Evolutionary conservation across 345 rosid species (phyloP).

Genomic region (Luvunga scandens): DNA sequence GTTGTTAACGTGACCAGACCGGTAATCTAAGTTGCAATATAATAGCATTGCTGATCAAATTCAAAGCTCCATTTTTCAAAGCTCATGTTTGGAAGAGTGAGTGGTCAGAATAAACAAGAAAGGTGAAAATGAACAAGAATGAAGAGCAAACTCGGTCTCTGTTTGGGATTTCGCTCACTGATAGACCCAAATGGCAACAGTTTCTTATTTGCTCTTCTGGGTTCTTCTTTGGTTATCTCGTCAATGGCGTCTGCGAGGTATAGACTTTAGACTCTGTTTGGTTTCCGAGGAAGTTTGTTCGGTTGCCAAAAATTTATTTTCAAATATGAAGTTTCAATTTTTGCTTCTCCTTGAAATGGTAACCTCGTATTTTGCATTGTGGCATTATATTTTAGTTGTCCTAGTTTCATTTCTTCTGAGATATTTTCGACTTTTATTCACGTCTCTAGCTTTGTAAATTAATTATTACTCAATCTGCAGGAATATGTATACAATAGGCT

Average conservation of each 20-base stretch:
- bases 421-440: not conserved
- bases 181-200: slow-evolving; percentile 54
- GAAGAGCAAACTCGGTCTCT: slow-evolving; percentile 54
- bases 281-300: not conserved
- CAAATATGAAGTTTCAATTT: not conserved
- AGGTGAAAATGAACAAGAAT: slow-evolving; percentile 37
- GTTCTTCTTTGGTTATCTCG: slow-evolving; percentile 64
- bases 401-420: not conserved
- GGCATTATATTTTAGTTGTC: not conserved
- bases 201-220: slow-evolving; percentile 62
- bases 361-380: not conserved
- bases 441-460: not conserved
- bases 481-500: slow-evolving; percentile 97
- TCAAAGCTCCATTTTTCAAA: not conserved
- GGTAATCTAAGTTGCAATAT: not conserved
- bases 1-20: slow-evolving; percentile 4
- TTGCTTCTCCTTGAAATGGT: not conserved
- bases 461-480: slow-evolving; percentile 37
- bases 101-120: not conserved
- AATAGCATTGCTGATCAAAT: not conserved
- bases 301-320: not conserved
- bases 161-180: slow-evolving; percentile 65
- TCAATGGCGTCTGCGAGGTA: slow-evolving; percentile 68
- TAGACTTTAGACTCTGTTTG: not conserved
- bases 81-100: not conserved